phyloP scores from a whole-genome alignment of 78 protist species.

The Guillardia theta region DNA sequence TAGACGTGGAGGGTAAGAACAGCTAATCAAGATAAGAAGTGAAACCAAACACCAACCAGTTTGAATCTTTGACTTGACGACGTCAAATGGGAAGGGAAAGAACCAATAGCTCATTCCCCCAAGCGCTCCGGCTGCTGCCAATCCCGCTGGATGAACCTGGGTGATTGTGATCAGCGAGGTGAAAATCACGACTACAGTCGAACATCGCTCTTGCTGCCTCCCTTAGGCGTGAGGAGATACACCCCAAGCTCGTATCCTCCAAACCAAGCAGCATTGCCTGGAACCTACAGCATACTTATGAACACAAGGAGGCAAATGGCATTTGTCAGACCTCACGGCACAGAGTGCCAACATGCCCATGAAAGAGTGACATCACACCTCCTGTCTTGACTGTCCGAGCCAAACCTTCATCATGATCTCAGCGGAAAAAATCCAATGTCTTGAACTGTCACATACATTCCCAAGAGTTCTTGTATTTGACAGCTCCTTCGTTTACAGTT shows the following conservation, averaged over 20 bases:
- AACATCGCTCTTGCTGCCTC: not conserved
- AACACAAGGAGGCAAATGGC: not conserved
- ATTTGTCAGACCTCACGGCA: too few relatives aligned
- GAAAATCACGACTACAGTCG: too few relatives aligned
- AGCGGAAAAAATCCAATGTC: too few relatives aligned
- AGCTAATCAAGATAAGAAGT: too few relatives aligned
- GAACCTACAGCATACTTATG: not conserved
- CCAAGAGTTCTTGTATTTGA: not conserved
- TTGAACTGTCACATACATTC: not conserved
- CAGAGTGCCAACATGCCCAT: not conserved
- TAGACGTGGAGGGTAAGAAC: too few relatives aligned
- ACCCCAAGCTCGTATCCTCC: not conserved
- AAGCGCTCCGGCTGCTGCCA: not conserved
- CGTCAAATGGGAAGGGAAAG: not conserved
- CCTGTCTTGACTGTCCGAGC: not conserved
- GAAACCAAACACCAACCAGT: not conserved
- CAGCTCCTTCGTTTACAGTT: not conserved
- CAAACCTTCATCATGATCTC: not conserved
- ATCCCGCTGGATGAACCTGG: not conserved
- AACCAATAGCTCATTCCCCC: conserved; percentile 16
- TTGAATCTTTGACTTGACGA: conserved; percentile 9
- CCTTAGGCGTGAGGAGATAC: not conserved
- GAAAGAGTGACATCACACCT: not conserved
- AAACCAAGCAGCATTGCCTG: conserved; percentile 1
- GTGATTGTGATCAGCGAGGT: not conserved